phyloP scores from a whole-genome alignment of 805 yeast genomes.

The Wickerhamomyces subpelliculosus region DNA sequence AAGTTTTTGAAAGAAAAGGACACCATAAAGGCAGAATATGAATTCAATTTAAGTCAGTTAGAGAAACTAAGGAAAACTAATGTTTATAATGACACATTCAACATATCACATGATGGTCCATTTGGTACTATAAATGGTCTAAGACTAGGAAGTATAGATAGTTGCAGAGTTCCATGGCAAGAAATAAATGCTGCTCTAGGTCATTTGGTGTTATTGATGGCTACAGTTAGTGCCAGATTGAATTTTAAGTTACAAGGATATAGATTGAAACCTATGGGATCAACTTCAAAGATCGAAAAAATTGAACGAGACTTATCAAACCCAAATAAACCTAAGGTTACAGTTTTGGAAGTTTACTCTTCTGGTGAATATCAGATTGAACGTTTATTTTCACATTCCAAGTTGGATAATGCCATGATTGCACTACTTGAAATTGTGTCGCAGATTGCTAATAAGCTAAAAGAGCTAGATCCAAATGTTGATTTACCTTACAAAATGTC shows the following conservation, averaged over 20 bases:
- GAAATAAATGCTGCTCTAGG: constrained; percentile 92
- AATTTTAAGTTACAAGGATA: constrained; percentile 51
- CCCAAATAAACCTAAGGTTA: constrained; percentile 26
- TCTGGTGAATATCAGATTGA: constrained; percentile 71
- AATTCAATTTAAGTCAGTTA: constrained; percentile 53
- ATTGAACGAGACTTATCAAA: constrained; percentile 30
- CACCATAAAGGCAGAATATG: constrained; percentile 56
- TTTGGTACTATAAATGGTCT: constrained; percentile 86
- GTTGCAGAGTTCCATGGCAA: constrained; percentile 70
- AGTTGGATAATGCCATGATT: constrained; percentile 75
- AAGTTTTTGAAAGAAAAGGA: constrained; percentile 50
- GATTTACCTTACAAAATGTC: constrained; percentile 72
- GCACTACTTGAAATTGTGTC: constrained; percentile 59
- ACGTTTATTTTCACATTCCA: constrained; percentile 63
- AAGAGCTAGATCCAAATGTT: constrained; percentile 41
- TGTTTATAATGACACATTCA: constrained; percentile 76
- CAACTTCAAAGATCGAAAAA: constrained; percentile 70
- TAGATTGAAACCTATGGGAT: constrained; percentile 73
- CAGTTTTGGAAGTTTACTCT: constrained; percentile 42
- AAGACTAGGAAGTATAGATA: constrained; percentile 64
- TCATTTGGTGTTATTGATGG: constrained; percentile 62
- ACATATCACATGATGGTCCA: constrained; percentile 75
- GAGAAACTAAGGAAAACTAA: constrained; percentile 70
- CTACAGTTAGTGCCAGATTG: constrained; percentile 55
- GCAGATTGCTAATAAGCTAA: constrained; percentile 25